A percentile compares a stretch with the other conserved stretches of the same genome.
Evolutionary conservation across 176 grass and related monocot species (phyloP).

Genomic region (Rhynchospora tenuis): DNA sequence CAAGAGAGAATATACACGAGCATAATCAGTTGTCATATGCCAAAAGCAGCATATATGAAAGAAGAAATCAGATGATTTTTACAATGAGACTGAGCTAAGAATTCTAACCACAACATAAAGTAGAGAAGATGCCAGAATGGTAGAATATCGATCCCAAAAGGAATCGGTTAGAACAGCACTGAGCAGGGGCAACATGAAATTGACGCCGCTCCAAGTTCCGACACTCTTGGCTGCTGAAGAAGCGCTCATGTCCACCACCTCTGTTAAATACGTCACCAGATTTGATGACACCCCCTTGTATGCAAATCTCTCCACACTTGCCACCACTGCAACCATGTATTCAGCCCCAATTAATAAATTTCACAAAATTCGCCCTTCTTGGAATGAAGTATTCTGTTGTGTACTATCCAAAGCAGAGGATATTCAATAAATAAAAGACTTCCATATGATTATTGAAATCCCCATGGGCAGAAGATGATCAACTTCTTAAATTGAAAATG

Average conservation of each 20-base stretch:
- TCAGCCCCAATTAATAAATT: too few species aligned
- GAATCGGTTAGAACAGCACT: conserved; percentile 67
- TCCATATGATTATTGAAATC: too few species aligned
- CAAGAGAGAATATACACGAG: background rate
- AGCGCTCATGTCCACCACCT: conserved; percentile 71
- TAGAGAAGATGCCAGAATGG: conserved; percentile 57
- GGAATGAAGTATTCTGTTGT: too few species aligned
- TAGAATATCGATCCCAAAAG: conserved; percentile 75
- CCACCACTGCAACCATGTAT: conserved; percentile 47
- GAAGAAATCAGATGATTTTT: background rate
- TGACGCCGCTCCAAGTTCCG: conserved; percentile 70
- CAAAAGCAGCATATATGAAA: background rate
- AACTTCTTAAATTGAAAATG: too few species aligned
- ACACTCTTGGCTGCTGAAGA: conserved; percentile 72
- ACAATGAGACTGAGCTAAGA: background rate
- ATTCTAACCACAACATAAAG: conserved; percentile 71
- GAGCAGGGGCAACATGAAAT: conserved; percentile 72
- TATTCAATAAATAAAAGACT: too few species aligned
- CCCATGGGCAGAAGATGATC: too few species aligned
- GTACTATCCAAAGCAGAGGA: too few species aligned
- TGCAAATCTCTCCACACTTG: conserved; percentile 71
- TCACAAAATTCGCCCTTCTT: too few species aligned
- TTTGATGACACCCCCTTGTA: conserved; percentile 93
- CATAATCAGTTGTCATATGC: background rate
- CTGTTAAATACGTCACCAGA: conserved; percentile 76